A percentile compares a stretch with the other conserved stretches of the same genome.
These are phyloP conservation scores for Lagenaria siceraria DNA, from an alignment of 306 rosid species.

Conservation along the genomic window DNA sequence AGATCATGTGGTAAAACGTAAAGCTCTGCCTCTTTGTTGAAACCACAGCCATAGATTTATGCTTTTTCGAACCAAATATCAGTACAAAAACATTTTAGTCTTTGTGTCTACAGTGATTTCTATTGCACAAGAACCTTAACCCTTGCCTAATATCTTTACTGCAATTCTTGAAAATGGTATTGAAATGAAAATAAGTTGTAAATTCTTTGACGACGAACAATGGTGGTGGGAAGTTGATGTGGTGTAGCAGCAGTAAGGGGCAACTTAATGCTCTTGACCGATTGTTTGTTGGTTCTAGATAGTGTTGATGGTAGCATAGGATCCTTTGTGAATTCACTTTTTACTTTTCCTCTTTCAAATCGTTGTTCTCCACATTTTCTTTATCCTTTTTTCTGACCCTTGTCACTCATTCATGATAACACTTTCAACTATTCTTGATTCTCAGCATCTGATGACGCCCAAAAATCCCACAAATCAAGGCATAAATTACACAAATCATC, in stretches of 20 bases:
- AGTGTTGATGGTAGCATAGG: slow-evolving; percentile 46
- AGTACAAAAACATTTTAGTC: background rate
- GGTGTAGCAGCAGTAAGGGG: background rate
- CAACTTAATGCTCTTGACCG: background rate
- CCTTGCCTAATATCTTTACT: background rate
- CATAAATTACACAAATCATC: slow-evolving; percentile 71
- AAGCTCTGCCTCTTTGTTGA: background rate
- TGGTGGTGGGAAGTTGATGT: background rate
- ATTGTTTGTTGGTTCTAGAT: background rate
- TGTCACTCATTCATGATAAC: slow-evolving; percentile 20
- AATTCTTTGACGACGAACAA: background rate
- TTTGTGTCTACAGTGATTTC: background rate
- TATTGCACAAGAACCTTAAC: background rate
- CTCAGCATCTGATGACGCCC: slow-evolving; percentile 86
- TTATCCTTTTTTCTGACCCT: slow-evolving; percentile 17
- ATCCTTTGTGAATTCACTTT: slow-evolving; percentile 50
- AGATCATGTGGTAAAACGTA: background rate
- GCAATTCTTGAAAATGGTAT: background rate
- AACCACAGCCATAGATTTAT: background rate
- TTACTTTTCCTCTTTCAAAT: slow-evolving; percentile 28
- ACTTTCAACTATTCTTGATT: slow-evolving; percentile 21
- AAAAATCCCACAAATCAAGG: slow-evolving; percentile 84
- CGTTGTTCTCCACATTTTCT: slow-evolving; percentile 24
- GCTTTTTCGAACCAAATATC: background rate
- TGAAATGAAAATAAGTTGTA: background rate